Conservation (phyloP, 306 rosid species). For the Fagus sylvatica region DNA sequence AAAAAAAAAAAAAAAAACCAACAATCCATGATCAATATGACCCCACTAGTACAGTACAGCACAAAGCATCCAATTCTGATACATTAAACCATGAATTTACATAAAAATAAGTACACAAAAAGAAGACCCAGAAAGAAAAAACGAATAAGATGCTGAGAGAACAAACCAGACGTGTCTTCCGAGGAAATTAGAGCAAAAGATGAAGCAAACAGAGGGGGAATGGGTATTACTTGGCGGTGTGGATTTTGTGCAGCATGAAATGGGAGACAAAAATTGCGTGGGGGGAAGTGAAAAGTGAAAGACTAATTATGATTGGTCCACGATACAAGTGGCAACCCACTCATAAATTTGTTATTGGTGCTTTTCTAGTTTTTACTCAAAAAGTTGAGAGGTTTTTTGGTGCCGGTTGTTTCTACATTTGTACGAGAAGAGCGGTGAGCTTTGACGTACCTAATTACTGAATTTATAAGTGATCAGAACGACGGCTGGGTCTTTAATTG, state of each 20-base stretch:
- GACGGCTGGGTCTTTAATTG: too few relatives aligned
- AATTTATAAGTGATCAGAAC: too few relatives aligned
- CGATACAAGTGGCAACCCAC: background rate
- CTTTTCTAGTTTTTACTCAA: too few relatives aligned
- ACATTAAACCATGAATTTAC: background rate
- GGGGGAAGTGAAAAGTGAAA: background rate
- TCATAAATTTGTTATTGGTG: too few relatives aligned
- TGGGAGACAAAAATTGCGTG: background rate
- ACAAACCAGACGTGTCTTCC: slow-evolving; percentile 33
- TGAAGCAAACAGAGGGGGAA: slow-evolving; percentile 1
- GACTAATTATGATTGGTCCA: background rate
- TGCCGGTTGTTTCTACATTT: too few relatives aligned
- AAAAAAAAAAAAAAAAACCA: background rate
- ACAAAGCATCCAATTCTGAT: background rate
- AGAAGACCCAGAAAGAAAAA: background rate
- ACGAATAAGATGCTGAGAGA: background rate
- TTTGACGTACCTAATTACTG: too few relatives aligned
- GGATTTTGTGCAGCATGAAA: background rate
- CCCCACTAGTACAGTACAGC: background rate
- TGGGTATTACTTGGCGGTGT: background rate
- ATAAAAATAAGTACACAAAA: background rate
- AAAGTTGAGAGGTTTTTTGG: too few relatives aligned
- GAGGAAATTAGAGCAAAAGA: slow-evolving; percentile 10
- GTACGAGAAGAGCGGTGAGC: too few relatives aligned
- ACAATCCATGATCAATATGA: slow-evolving; percentile 4